These are phyloP conservation scores for Venturia pyrina DNA, from an alignment of 2,329 filamentous ascomycete genomes.

Conservation along the genomic window DNA sequence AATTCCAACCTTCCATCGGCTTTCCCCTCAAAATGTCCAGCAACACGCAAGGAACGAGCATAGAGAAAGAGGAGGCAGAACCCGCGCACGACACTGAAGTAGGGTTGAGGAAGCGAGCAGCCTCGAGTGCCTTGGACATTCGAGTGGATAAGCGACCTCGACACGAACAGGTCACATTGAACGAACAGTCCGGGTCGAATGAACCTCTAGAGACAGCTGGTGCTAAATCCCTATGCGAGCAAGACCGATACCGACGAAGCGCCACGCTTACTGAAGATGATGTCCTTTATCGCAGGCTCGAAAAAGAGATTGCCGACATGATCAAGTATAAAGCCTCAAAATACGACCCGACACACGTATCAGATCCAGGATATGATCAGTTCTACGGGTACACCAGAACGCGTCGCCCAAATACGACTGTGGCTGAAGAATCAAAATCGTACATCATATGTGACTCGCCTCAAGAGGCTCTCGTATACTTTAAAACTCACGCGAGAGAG, in stretches of 20 bases:
- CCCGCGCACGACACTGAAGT: not conserved
- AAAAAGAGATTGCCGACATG: not conserved
- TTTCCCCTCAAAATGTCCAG: not conserved
- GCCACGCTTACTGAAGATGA: not conserved
- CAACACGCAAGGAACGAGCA: not conserved
- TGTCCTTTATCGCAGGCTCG: not conserved
- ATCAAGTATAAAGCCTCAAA: not conserved
- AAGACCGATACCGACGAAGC: not conserved
- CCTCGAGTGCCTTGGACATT: not conserved
- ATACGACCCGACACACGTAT: not conserved
- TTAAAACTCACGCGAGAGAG: not conserved
- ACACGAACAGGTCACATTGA: no score
- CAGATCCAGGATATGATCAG: not conserved
- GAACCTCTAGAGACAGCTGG: not conserved
- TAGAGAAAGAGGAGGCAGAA: not conserved
- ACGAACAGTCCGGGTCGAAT: not conserved
- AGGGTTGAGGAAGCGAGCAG: not conserved
- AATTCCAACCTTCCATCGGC: not conserved
- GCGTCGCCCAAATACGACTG: not conserved
- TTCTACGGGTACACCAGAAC: not conserved
- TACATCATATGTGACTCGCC: not conserved
- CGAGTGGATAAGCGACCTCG: not conserved
- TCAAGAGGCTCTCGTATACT: not conserved
- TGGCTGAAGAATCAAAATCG: not conserved
- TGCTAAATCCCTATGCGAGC: not conserved